These are phyloP conservation scores for Dalbergia cochinchinensis DNA, from an alignment of 306 rosid genomes.

Conservation along the genomic window DNA sequence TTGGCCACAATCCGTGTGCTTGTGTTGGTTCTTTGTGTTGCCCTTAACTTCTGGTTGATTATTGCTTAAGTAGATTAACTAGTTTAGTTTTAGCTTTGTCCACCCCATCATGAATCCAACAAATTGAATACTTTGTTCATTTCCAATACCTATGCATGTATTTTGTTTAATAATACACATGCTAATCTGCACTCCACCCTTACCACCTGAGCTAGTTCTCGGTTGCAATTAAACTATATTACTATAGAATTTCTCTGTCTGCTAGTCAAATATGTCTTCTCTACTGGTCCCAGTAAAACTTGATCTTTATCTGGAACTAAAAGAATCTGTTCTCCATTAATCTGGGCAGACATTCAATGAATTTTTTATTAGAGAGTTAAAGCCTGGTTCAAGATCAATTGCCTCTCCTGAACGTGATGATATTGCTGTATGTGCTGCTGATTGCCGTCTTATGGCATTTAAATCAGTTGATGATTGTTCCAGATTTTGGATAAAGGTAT, in stretches of 20 bases:
- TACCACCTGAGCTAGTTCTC: slow-evolving; percentile 2
- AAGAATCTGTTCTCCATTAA: slow-evolving; percentile 30
- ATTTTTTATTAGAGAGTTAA: slow-evolving; percentile 87
- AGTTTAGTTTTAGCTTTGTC: slow-evolving; percentile 7
- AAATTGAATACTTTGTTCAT: slow-evolving; percentile 4
- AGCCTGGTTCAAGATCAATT: slow-evolving; percentile 86
- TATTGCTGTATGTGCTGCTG: slow-evolving; percentile 89
- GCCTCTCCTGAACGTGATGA: slow-evolving; percentile 68
- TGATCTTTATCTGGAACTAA: slow-evolving; percentile 17
- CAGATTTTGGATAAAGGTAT: slow-evolving; percentile 98
- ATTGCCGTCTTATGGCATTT: slow-evolving; percentile 91
- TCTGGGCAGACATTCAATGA: slow-evolving; percentile 89
- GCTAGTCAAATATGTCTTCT: slow-evolving; percentile 37
- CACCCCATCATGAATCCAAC: slow-evolving; percentile 6
- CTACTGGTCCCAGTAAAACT: slow-evolving; percentile 1
- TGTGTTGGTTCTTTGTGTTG: neutral
- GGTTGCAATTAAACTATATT: slow-evolving; percentile 11
- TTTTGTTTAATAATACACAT: slow-evolving; percentile 27
- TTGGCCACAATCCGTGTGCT: slow-evolving; percentile 11
- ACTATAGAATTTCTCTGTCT: slow-evolving; percentile 5
- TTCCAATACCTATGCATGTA: slow-evolving; percentile 3
- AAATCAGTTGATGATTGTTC: slow-evolving; percentile 74
- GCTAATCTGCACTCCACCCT: slow-evolving; percentile 1
- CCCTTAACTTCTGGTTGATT: slow-evolving; percentile 23
- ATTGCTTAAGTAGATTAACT: neutral